Conservation (phyloP, 1,139 yeast genomes). For the Yamadazyma conglobata region DNA sequence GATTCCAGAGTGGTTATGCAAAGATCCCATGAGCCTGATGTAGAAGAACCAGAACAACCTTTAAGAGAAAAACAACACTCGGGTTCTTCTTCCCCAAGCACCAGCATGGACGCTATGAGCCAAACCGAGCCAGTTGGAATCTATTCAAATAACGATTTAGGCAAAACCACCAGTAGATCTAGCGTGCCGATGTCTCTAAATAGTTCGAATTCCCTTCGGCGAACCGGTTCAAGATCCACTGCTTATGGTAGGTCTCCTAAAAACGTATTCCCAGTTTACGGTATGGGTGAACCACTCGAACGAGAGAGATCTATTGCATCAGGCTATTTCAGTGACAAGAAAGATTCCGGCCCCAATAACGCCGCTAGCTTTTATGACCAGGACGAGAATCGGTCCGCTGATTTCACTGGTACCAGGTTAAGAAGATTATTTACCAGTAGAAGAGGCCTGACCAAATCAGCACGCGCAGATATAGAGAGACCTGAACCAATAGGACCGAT, state of each 20-base stretch:
- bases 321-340: constrained; percentile 15
- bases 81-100: constrained; percentile 7
- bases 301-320: constrained; percentile 58
- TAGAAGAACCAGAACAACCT: constrained; percentile 9
- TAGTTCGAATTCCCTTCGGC: constrained; percentile 4
- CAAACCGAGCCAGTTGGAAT: constrained; percentile 8
- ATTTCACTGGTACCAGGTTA: constrained; percentile 25
- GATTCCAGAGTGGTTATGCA: constrained; percentile 72
- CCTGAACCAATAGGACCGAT: constrained; percentile 3
- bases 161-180: constrained; percentile 4
- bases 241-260: constrained; percentile 55
- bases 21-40: constrained; percentile 14
- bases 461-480: constrained; percentile 10
- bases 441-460: not conserved
- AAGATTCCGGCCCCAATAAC: not conserved
- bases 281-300: constrained; percentile 63
- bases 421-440: constrained; percentile 10
- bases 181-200: constrained; percentile 3
- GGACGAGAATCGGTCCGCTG: constrained; percentile 17
- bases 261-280: constrained; percentile 75
- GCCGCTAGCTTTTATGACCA: constrained; percentile 3
- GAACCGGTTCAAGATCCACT: constrained; percentile 10
- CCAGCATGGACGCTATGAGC: constrained; percentile 3
- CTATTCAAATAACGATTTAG: constrained; percentile 6
- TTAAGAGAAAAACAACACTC: constrained; percentile 5